phyloP scores from a whole-genome alignment of 1,139 yeast genomes.

The Sugiyamaella castrensis region DNA sequence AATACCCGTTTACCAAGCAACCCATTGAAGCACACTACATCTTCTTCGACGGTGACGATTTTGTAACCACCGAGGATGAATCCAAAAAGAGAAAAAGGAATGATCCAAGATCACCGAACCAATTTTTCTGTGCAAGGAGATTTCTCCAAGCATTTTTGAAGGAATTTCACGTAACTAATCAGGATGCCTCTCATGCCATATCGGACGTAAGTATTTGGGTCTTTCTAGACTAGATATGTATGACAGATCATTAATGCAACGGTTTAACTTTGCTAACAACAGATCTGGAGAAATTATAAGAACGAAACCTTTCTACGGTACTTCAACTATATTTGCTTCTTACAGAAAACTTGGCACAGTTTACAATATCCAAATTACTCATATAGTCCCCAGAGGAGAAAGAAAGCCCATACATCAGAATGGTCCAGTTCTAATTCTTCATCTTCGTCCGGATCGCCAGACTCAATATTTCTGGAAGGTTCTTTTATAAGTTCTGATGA shows the following conservation, averaged over 20 bases:
- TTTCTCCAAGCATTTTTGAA: background rate
- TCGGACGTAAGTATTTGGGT: constrained; percentile 10
- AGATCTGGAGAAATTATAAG: constrained; percentile 8
- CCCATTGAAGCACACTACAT: no score
- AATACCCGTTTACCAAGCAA: no score
- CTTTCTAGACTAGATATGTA: background rate
- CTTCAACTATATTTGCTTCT: constrained; percentile 7
- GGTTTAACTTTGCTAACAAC: background rate
- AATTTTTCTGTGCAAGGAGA: constrained; percentile 12
- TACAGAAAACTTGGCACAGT: background rate
- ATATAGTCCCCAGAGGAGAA: background rate
- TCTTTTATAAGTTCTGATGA: no score
- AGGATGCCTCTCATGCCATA: constrained; percentile 7
- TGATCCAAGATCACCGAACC: constrained; percentile 13
- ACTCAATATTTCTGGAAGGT: no score
- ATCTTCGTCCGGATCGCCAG: no score
- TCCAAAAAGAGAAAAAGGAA: background rate
- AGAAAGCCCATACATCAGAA: no score
- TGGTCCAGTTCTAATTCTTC: no score
- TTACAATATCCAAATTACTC: constrained; percentile 2
- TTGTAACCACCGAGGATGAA: no score
- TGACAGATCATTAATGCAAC: no score
- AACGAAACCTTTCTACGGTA: background rate
- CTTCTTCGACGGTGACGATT: no score
- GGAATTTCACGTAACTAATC: background rate